Conservation (phyloP, 352 stramenopile genomes). For the Pythium angustatum region DNA sequence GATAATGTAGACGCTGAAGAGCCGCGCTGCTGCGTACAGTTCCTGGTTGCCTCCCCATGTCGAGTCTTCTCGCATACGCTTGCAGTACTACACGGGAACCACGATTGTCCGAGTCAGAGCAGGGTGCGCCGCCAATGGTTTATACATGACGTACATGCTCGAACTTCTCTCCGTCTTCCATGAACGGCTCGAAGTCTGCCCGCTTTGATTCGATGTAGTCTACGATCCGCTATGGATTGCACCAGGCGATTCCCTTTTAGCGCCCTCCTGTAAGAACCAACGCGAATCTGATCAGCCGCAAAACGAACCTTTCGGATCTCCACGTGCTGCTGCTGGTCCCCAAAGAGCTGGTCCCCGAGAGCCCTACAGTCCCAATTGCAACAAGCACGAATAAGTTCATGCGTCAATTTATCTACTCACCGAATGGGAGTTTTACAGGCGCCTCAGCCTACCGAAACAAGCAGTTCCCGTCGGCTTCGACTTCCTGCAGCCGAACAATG, state of each 20-base stretch:
- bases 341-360: conserved; percentile 72
- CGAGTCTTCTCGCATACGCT: conserved; percentile 74
- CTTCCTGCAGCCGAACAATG: conserved; percentile 42
- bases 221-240: conserved; percentile 56
- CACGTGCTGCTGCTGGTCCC: conserved; percentile 65
- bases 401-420: too few species aligned
- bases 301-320: conserved; percentile 61
- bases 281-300: background rate
- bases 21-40: conserved; percentile 65
- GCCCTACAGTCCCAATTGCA: conserved; percentile 33
- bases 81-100: conserved; percentile 54
- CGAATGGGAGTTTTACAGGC: too few species aligned
- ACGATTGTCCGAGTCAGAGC: background rate
- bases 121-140: background rate
- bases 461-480: conserved; percentile 82
- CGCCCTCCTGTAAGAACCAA: background rate
- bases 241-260: background rate
- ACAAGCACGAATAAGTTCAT: background rate
- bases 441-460: conserved; percentile 81
- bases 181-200: conserved; percentile 82
- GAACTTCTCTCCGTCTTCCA: conserved; percentile 88
- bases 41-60: conserved; percentile 86
- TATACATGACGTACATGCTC: conserved; percentile 69
- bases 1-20: conserved; percentile 78
- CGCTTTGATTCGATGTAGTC: conserved; percentile 73